Evolutionary conservation across 108 stramenopile genomes (phyloP).

Genomic region (Pseudonitzschia pungens): DNA sequence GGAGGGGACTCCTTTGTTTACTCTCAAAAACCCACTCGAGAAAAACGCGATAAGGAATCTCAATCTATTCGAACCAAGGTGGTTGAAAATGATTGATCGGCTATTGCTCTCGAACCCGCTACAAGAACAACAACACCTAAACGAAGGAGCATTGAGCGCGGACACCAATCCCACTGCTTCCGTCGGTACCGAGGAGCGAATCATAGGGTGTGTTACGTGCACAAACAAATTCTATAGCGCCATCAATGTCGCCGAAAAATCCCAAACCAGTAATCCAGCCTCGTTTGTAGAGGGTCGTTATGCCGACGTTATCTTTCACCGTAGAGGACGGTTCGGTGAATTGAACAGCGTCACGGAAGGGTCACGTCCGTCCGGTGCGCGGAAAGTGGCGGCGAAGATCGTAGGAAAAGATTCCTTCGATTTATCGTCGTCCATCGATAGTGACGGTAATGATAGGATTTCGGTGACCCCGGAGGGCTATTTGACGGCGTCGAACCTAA

Average conservation of each 20-base stretch:
- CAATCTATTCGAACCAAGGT: constrained; percentile 60
- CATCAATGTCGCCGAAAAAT: constrained; percentile 29
- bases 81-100: constrained; percentile 60
- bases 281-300: constrained; percentile 40
- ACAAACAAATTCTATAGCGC: constrained; percentile 64
- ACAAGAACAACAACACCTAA: neutral
- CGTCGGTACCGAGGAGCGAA: neutral
- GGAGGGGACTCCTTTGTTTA: constrained; percentile 41
- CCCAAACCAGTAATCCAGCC: neutral
- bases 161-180: neutral
- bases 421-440: neutral
- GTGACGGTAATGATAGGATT: constrained; percentile 27
- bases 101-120: constrained; percentile 10
- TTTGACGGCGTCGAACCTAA: constrained; percentile 30
- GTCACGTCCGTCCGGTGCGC: constrained; percentile 47
- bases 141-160: neutral
- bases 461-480: constrained; percentile 46
- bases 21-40: constrained; percentile 44
- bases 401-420: constrained; percentile 43
- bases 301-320: constrained; percentile 57
- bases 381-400: constrained; percentile 42
- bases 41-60: constrained; percentile 39
- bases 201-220: constrained; percentile 55
- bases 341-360: constrained; percentile 45
- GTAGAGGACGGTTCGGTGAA: constrained; percentile 35